phyloP scores from a whole-genome alignment of 495 filamentous ascomycete genomes.

The Aspergillus ellipticus region DNA sequence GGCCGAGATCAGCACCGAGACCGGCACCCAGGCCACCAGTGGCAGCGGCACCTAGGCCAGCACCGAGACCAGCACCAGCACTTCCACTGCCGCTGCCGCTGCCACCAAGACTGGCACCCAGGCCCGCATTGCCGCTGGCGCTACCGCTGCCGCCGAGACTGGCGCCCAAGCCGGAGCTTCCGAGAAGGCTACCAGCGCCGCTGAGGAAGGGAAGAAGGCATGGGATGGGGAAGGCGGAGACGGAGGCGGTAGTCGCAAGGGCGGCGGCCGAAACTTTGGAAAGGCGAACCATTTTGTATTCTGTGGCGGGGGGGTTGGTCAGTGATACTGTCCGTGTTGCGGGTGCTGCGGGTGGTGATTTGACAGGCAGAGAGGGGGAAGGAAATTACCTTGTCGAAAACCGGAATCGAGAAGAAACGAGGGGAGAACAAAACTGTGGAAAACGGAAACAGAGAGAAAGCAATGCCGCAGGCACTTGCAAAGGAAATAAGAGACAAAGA shows the following conservation, averaged over 20 bases:
- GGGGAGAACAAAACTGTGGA: neutral
- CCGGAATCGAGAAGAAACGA: neutral
- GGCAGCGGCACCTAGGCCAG: neutral
- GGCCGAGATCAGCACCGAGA: neutral
- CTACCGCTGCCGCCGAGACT: neutral
- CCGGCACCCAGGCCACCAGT: neutral
- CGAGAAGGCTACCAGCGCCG: slow-evolving; percentile 1
- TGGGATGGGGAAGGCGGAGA: slow-evolving; percentile 4
- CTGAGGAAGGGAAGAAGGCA: slow-evolving; percentile 8
- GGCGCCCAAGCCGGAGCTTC: slow-evolving; percentile 1
- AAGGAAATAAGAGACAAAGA: neutral
- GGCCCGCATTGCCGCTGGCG: neutral
- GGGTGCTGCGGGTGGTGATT: no score
- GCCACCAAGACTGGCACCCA: neutral
- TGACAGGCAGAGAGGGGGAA: no score
- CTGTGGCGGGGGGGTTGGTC: neutral
- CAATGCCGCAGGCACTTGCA: neutral
- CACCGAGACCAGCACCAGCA: slow-evolving; percentile 1
- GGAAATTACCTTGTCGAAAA: neutral
- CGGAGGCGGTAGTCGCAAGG: neutral
- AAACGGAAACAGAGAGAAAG: neutral
- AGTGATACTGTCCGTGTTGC: no score
- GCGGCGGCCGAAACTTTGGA: neutral
- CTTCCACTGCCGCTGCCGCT: neutral
- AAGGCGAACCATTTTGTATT: neutral